Conservation (phyloP, 495 filamentous ascomycete species). For the Podospora fimiseda region DNA sequence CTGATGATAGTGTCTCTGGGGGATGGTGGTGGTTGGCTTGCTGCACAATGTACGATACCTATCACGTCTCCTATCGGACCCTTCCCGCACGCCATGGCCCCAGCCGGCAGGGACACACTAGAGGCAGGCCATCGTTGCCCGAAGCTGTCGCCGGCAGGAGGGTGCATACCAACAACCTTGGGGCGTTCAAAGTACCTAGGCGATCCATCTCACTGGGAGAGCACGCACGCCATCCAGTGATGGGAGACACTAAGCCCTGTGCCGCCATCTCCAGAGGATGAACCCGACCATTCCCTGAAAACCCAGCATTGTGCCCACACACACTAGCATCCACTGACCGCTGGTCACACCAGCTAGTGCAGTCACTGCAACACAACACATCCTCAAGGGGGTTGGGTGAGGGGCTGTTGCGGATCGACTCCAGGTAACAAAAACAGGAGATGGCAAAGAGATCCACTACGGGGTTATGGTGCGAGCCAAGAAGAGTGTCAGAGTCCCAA, state of each 20-base stretch:
- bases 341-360: background rate
- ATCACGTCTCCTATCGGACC: background rate
- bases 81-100: background rate
- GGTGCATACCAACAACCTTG: too few species aligned
- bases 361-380: background rate
- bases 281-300: background rate
- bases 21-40: background rate
- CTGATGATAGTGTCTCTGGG: conserved; percentile 2
- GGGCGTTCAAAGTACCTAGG: too few species aligned
- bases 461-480: conserved; percentile 3
- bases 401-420: background rate
- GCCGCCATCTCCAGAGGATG: background rate
- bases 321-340: background rate
- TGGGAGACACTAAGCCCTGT: conserved; percentile 4
- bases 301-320: background rate
- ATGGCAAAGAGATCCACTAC: conserved; percentile 1
- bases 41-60: background rate
- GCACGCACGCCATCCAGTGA: background rate
- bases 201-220: conserved; percentile 1
- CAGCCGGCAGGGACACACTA: background rate
- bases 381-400: background rate
- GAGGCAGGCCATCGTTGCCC: background rate
- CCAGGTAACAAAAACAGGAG: conserved; percentile 5
- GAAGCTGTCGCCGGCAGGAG: too few species aligned
- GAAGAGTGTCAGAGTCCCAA: too few species aligned